Percentiles rank a stretch among this genome's conserved stretches.
Evolutionary conservation across 2,329 filamentous ascomycete species (phyloP).

Genomic region (Mariannaea elegans): DNA sequence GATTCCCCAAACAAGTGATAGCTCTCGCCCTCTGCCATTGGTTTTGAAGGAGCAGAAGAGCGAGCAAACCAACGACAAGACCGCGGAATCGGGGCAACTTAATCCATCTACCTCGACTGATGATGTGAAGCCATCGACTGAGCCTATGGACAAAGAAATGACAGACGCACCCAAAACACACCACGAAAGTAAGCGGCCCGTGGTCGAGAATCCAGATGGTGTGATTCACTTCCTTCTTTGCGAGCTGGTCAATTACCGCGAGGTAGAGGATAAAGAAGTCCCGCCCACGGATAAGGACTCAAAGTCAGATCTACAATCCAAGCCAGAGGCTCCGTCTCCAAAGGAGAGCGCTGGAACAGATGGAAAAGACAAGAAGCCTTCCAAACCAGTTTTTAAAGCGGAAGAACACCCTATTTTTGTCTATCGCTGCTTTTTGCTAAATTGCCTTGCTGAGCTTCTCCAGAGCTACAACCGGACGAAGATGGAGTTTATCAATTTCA

Average conservation of each 20-base stretch:
- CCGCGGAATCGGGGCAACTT: constrained; percentile 23
- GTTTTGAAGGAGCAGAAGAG: constrained; percentile 51
- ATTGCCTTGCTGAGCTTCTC: constrained; percentile 89
- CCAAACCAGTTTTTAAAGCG: constrained; percentile 83
- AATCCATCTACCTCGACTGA: constrained; percentile 36
- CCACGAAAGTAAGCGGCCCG: constrained; percentile 78
- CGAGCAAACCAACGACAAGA: constrained; percentile 27
- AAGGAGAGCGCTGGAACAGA: constrained; percentile 46
- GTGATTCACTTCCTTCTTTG: constrained; percentile 95
- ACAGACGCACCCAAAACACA: constrained; percentile 70
- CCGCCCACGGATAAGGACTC: constrained; percentile 53
- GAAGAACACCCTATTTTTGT: constrained; percentile 96
- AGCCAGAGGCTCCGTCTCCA: constrained; percentile 35
- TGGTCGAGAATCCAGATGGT: constrained; percentile 92
- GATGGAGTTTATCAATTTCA: constrained; percentile 99
- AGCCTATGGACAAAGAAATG: constrained; percentile 67
- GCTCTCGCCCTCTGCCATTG: constrained; percentile 47
- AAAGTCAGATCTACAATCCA: constrained; percentile 47
- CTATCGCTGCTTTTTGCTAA: constrained; percentile 93
- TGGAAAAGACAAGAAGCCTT: constrained; percentile 67
- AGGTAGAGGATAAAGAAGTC: constrained; percentile 86
- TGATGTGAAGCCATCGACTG: constrained; percentile 69
- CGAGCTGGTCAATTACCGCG: constrained; percentile 89
- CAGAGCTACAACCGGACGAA: constrained; percentile 94
- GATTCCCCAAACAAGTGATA: constrained; percentile 49